Conservation (phyloP, 2,329 filamentous ascomycete species). For the Fusarium pseudograminearum region DNA sequence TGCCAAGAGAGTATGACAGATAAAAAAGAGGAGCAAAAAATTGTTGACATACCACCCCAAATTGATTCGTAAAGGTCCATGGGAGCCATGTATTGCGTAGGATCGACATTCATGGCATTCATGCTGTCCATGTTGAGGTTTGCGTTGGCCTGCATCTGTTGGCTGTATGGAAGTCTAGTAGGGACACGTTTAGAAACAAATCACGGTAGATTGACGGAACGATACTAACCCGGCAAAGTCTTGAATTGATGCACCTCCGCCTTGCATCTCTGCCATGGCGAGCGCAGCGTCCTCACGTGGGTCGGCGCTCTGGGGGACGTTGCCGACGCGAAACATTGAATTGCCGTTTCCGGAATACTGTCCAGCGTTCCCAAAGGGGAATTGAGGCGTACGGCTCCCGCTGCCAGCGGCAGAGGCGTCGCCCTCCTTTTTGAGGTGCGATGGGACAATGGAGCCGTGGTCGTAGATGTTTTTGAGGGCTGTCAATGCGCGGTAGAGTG, state of each 20-base stretch:
- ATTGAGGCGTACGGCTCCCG: constrained; percentile 59
- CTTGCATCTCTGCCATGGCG: constrained; percentile 75
- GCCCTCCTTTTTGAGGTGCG: constrained; percentile 62
- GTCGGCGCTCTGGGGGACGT: constrained; percentile 55
- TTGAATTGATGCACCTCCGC: constrained; percentile 60
- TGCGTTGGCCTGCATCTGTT: constrained; percentile 52
- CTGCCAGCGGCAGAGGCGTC: constrained; percentile 61
- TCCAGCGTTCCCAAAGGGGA: constrained; percentile 43
- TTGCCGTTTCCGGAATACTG: constrained; percentile 43
- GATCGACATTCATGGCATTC: constrained; percentile 65
- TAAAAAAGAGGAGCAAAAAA: not conserved
- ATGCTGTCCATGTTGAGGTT: constrained; percentile 59
- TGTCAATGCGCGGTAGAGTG: constrained; percentile 69
- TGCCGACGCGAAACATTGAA: constrained; percentile 41
- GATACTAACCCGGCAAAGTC: constrained; percentile 58
- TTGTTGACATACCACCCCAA: constrained; percentile 69
- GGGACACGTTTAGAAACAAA: constrained; percentile 30
- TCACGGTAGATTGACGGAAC: not conserved
- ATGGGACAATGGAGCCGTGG: constrained; percentile 68
- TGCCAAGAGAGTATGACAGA: not conserved
- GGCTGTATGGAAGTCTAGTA: constrained; percentile 54
- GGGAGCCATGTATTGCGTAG: constrained; percentile 70
- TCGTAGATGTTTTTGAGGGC: constrained; percentile 76
- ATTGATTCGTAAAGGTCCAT: constrained; percentile 77
- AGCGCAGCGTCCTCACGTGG: constrained; percentile 72